Base-by-base conservation (phyloP, 768 basidiomycete genomes). In the Saitozyma podzolica region DNA sequence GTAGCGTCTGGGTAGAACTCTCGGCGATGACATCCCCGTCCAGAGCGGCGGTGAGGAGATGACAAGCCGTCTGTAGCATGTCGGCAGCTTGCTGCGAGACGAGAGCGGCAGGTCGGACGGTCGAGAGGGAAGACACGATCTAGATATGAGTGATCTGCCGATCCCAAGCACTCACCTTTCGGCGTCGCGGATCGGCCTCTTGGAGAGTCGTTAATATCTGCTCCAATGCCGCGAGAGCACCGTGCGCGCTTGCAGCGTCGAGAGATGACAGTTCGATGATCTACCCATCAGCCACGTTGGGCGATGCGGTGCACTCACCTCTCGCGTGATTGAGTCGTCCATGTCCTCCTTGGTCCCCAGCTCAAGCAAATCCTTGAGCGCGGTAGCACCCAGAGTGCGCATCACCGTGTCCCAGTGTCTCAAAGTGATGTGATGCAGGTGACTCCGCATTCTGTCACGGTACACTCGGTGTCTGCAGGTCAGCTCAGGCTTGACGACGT, bases 371-470 rank as follows among this genome's bases (percentile, higher is more conserved):
- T 81, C 80, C 50, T 86, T 83, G 59, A 96, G 80, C 10, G 93
- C 89, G 69, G 87, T 84, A 8, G 92, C 86, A 20, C 87, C 90
- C 10, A 92, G 81, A 58, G 85, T 83, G 59, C 94, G 84, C 86
- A 98, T 89, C 29, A 84, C 78, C 4, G 84, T 77, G 73, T 97
- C 94, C 94, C 94, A 97, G 78, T 98, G 95, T 56, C 89, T 83
- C 58, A 95, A 72, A 0, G 89, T 88, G 50, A 89, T 86, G 64
- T 85, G 81, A 45, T 90, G 76, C 48, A 96, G 75, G 75, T 95
- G 91, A 56, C 88, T 83, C 52, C 92, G 78, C 58, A 97, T 81
- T 64, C 80, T 83, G 1, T 80, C 62, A 40, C 89, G 85, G 77
- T 97, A 98, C 72, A 89, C 89, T 39, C 73, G 66, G 77, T 93